These are phyloP conservation scores for Gamarada debralockiae DNA, from an alignment of 495 filamentous ascomycete species.

Conservation along the genomic window DNA sequence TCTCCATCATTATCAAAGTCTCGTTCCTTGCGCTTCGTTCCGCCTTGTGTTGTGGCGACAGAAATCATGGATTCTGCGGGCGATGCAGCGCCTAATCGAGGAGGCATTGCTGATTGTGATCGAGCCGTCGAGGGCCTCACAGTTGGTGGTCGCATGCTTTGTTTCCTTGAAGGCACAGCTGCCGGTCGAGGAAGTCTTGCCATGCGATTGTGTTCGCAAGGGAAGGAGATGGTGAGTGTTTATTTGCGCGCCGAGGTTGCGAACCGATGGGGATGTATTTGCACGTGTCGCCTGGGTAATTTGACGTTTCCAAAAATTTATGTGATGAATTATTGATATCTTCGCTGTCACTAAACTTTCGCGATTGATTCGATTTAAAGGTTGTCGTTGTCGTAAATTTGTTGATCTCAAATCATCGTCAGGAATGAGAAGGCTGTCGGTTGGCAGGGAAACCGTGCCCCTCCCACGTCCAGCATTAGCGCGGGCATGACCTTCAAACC, in stretches of 20 bases:
- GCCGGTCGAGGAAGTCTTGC: conserved; percentile 51
- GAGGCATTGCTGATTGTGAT: conserved; percentile 34
- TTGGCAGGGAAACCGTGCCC: too few species aligned
- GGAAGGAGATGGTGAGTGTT: background rate
- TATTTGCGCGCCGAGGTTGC: background rate
- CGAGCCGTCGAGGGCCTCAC: conserved; percentile 39
- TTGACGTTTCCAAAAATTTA: too few species aligned
- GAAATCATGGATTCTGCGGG: conserved; percentile 62
- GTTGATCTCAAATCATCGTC: too few species aligned
- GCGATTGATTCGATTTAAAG: too few species aligned
- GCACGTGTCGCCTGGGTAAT: too few species aligned
- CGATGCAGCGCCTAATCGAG: conserved; percentile 49
- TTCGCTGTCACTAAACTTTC: too few species aligned
- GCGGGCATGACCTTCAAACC: too few species aligned
- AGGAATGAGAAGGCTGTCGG: too few species aligned
- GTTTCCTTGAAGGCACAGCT: conserved; percentile 46
- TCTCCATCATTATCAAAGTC: conserved; percentile 73
- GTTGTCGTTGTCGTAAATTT: too few species aligned
- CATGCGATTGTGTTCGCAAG: conserved; percentile 37
- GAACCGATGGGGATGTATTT: background rate
- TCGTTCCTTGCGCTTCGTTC: conserved; percentile 74
- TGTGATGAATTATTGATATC: too few species aligned
- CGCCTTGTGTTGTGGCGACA: conserved; percentile 36
- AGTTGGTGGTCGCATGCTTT: conserved; percentile 50
- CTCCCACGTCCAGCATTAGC: too few species aligned